These are phyloP conservation scores for Trichoderma breve DNA, from an alignment of 2,329 filamentous ascomycete species.

Conservation along the genomic window DNA sequence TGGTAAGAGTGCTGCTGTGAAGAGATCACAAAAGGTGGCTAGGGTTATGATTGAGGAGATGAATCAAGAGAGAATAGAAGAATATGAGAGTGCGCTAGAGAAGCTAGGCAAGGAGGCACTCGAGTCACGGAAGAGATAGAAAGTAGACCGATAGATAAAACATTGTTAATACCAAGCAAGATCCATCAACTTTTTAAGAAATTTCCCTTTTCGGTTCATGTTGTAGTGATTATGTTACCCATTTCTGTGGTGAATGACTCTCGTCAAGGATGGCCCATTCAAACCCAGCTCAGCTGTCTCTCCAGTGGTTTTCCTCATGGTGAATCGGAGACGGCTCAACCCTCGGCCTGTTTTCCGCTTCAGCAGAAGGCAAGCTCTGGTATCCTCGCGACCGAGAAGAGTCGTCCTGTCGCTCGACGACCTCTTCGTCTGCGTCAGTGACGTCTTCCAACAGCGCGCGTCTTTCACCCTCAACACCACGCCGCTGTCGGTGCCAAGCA, in stretches of 20 bases:
- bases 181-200: neutral
- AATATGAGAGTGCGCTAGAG: constrained; percentile 58
- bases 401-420: constrained; percentile 18
- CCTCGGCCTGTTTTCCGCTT: constrained; percentile 23
- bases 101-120: constrained; percentile 61
- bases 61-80: constrained; percentile 44
- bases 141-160: neutral
- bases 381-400: constrained; percentile 22
- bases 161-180: constrained; percentile 5
- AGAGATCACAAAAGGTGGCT: constrained; percentile 45
- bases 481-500: constrained; percentile 19
- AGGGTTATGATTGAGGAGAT: constrained; percentile 49
- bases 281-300: constrained; percentile 9
- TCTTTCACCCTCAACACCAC: constrained; percentile 22
- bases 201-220: neutral
- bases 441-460: constrained; percentile 32
- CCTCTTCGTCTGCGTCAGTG: constrained; percentile 31
- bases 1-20: constrained; percentile 54
- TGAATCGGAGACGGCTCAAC: constrained; percentile 29
- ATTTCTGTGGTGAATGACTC: neutral
- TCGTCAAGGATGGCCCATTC: neutral
- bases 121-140: constrained; percentile 29
- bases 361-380: constrained; percentile 23
- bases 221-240: neutral
- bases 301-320: constrained; percentile 30